Evolutionary conservation across 768 basidiomycete species (phyloP), one percentile per base, ranked within the genome.

Genomic region (Phaeotremella fagi): DNA sequence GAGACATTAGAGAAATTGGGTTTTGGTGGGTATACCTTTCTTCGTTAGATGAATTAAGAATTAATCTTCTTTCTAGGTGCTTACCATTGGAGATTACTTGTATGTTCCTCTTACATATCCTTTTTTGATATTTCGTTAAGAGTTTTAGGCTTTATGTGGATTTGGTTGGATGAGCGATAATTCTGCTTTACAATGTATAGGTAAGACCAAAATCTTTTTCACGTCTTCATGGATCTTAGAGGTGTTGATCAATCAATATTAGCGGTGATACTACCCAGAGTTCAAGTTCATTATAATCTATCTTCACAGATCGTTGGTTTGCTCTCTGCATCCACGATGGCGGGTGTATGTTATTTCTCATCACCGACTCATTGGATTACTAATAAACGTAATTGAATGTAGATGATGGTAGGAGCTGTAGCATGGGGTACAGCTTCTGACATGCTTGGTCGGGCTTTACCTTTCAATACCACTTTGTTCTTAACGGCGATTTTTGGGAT

Each of bases 341-440:
- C 70, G 29, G 58, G 72, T 2, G 67, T 69, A 31, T 59, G 66
- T 23, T 22, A 18, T 31, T 15, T 26, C 45, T 35, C 26, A 33
- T 33, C 29, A 14, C 47, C 35, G n/a, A 4, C 14, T 24, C 16
- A 31, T 35, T 25, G 20, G 31, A 26, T 41, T 2, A 48, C 33
- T 16, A 18, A 14, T 24, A 36, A 16, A 45, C 89, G 82, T 91
- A 91, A 68, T 83, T 81, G 11, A 41, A 9, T 41, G 22, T 89
- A 94, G n/a, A 98, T 98, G 94, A 95, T 97, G 90, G 70, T 95
- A 46, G 89, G 92, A 1, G 87, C 88, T 1, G 76, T 91, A 7
- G 87, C 86, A 3, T 91, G 92, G 91, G 92, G 92, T 20, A 42
- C 61, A 82, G 83, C 86, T 59, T 92, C 91, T 9, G 94, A 98